Evolutionary conservation across 2,329 filamentous ascomycete species (phyloP), one percentile per base, ranked within the genome.

Genomic region (Alternaria arbusti): DNA sequence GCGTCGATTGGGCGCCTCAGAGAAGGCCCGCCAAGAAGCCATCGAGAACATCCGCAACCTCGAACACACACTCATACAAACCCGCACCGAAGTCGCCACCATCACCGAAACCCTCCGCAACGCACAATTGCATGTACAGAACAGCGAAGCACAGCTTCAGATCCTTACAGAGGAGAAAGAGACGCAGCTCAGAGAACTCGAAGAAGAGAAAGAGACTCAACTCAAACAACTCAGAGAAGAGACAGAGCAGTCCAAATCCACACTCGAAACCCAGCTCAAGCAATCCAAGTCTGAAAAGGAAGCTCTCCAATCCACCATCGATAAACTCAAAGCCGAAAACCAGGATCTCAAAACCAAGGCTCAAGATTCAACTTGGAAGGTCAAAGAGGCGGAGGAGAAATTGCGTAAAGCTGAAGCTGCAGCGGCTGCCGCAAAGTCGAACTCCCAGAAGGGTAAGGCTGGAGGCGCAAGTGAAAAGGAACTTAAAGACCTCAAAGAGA

Each of bases 331-430:
- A 22, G 32, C 60, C 4, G 64, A 69, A 12, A 59, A 64, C 32
- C 70, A 70, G 9, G 64, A 68, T 1, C 61, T 73, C 12, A 74
- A 73, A 15, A 82, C 83, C 20, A 83, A 86, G 57, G 74, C 82
- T 20, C 82, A 83, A 68, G 82, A 79, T 17, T 69, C 76, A 50
- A 76, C 72, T 2, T 80, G 77, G 77, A 79, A 83, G 59, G 74
- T 81, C 45, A 83, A 82, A 44, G 84, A 86, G 50, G 80, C 80
- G 13, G 82, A 84, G 54, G 78, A 85, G 47, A 85, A 84, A 17
- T 7, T 49, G 0, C n/a, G 25, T 0, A 50, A 50, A 28, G 47
- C 47, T 12, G 47, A 50, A 30, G 17, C 22, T 2, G 45, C 45
- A 4, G 32, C 32, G 0, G 15, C 32, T 3, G 32, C 36, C 0